These are phyloP conservation scores for Gypsophila paniculata DNA, from an alignment of 179 eudicot genomes.

Conservation along the genomic window DNA sequence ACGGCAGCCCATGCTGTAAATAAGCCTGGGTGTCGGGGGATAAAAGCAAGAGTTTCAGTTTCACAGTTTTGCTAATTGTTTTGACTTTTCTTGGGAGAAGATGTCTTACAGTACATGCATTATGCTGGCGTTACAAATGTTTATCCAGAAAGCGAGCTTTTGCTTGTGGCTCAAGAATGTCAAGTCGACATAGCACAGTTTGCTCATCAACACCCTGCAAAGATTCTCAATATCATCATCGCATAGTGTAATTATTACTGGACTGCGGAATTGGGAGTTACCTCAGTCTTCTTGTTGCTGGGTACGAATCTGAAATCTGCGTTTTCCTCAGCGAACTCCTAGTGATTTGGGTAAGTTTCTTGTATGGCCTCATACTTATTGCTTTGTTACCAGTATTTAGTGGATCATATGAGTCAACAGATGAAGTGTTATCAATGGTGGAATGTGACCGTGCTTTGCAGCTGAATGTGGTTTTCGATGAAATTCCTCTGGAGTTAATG, in stretches of 20 bases:
- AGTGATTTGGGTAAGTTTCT: conserved; percentile 57
- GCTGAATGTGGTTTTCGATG: conserved; percentile 54
- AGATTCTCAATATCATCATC: neutral
- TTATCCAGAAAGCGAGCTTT: conserved; percentile 96
- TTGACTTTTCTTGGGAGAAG: conserved; percentile 20
- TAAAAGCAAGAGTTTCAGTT: conserved; percentile 13
- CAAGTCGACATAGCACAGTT: conserved; percentile 62
- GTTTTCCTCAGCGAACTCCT: conserved; percentile 43
- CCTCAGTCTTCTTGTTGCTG: conserved; percentile 55
- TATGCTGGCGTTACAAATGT: conserved; percentile 79
- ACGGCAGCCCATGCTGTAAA: conserved; percentile 74
- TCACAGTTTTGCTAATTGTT: conserved; percentile 7
- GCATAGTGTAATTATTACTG: neutral
- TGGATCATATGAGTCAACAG: conserved; percentile 41
- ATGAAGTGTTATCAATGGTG: conserved; percentile 28
- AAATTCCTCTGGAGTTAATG: conserved; percentile 58
- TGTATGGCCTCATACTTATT: conserved; percentile 54
- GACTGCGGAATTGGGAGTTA: conserved; percentile 18
- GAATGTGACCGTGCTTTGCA: conserved; percentile 46
- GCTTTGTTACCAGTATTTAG: conserved; percentile 36
- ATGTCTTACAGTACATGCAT: conserved; percentile 85
- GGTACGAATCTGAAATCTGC: conserved; percentile 40
- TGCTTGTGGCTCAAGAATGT: conserved; percentile 64
- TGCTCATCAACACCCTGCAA: conserved; percentile 59
- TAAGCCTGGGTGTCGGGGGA: conserved; percentile 48